These are phyloP conservation scores for Candida qinlingensis DNA, from an alignment of 805 yeast species.

Conservation along the genomic window DNA sequence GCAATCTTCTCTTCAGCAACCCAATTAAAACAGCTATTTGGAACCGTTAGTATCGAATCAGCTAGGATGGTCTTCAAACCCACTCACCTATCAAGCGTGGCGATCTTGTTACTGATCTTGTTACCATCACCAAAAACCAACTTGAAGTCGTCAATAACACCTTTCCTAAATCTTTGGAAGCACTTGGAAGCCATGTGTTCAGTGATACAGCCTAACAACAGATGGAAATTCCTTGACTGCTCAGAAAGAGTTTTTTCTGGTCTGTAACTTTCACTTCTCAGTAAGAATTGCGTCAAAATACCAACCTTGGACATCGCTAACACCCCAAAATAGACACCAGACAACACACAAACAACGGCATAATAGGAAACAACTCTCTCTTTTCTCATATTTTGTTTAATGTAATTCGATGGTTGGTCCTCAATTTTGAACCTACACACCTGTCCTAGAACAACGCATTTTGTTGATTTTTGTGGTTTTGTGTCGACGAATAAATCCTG, in stretches of 20 bases:
- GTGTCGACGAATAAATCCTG: background rate
- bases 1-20: constrained; percentile 7
- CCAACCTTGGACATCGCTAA: too few species aligned
- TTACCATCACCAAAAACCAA: background rate
- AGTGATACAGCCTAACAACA: constrained; percentile 10
- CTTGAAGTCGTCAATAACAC: constrained; percentile 5
- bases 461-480: background rate
- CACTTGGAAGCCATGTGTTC: constrained; percentile 9
- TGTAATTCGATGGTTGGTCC: too few species aligned
- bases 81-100: constrained; percentile 3
- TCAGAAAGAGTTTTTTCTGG: constrained; percentile 1
- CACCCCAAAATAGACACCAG: too few species aligned
- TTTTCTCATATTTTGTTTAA: too few species aligned
- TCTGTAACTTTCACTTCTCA: background rate
- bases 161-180: constrained; percentile 8
- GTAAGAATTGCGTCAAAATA: too few species aligned
- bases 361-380: too few species aligned
- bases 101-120: background rate
- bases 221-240: constrained; percentile 8
- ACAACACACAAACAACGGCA: too few species aligned
- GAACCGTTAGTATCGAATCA: background rate
- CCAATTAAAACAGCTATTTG: constrained; percentile 8
- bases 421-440: too few species aligned
- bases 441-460: background rate
- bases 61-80: too few species aligned